Conservation (phyloP, 2,329 filamentous ascomycete species). For the Ramularia endophylla region DNA sequence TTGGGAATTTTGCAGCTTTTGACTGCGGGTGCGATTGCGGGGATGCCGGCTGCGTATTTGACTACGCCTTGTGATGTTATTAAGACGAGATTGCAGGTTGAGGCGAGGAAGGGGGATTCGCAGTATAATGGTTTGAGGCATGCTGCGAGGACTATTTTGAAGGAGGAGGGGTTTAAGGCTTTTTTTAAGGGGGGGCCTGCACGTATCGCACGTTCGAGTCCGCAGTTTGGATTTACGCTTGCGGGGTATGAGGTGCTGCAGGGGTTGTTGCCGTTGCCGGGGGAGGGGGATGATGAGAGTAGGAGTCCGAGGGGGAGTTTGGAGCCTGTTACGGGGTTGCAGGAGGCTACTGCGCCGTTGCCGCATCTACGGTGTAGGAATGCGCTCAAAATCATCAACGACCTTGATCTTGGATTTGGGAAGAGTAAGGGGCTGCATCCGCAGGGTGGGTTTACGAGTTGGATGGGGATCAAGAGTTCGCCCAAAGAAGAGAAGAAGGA, state of each 20-base stretch:
- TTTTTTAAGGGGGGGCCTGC: constrained; percentile 99
- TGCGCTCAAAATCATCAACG: constrained; percentile 90
- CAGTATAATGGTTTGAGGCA: constrained; percentile 89
- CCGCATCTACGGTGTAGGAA: constrained; percentile 73
- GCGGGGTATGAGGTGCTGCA: constrained; percentile 93
- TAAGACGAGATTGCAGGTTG: constrained; percentile 96
- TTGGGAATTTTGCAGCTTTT: constrained; percentile 86
- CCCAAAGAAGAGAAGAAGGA: no score
- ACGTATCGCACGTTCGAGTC: constrained; percentile 88
- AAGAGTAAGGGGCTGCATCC: constrained; percentile 47
- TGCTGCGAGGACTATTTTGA: constrained; percentile 73
- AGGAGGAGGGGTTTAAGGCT: constrained; percentile 87
- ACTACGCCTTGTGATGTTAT: constrained; percentile 98
- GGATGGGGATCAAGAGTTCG: constrained; percentile 2
- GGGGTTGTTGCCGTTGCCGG: constrained; percentile 71
- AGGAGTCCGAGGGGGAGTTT: constrained; percentile 48
- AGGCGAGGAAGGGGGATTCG: constrained; percentile 97
- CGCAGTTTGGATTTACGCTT: constrained; percentile 96
- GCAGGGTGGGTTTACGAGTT: constrained; percentile 12
- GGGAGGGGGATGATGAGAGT: constrained; percentile 47
- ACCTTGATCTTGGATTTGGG: constrained; percentile 91
- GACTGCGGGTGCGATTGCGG: constrained; percentile 80
- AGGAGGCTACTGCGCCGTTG: constrained; percentile 57
- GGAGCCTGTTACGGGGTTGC: constrained; percentile 58
- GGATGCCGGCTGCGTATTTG: constrained; percentile 63